Conservation (phyloP, 208 protist species). For the Leishmania major region DNA sequence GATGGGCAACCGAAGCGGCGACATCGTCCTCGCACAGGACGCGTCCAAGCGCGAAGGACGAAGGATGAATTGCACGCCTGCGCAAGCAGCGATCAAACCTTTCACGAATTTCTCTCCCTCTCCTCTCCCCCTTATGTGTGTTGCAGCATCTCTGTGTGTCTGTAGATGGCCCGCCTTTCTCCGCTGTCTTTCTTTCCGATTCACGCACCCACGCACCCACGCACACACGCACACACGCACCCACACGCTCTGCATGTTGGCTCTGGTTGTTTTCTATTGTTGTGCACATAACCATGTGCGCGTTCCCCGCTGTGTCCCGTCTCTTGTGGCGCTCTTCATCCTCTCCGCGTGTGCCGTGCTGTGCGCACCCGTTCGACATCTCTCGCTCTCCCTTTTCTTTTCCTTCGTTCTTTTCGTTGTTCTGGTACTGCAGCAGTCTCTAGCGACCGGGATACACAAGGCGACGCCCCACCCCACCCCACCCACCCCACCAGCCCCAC, state of each 20-base stretch:
- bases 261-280: background rate
- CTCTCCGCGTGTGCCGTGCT: too few relatives aligned
- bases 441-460: background rate
- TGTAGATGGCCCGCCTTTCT: background rate
- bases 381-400: background rate
- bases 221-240: background rate
- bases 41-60: background rate
- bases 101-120: background rate
- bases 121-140: background rate
- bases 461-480: background rate
- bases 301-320: background rate
- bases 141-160: slow-evolving; percentile 2
- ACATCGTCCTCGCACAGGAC: background rate
- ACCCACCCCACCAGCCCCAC: too few relatives aligned
- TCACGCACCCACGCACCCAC: background rate
- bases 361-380: too few relatives aligned
- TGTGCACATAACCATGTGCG: background rate
- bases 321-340: background rate
- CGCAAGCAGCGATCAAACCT: background rate
- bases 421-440: background rate
- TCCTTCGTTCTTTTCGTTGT: too few relatives aligned
- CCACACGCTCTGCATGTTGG: background rate
- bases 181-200: background rate
- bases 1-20: background rate
- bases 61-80: background rate